Conservation (phyloP, 225 moss, liverwort and hornwort genomes). For the Neckera pumila region DNA sequence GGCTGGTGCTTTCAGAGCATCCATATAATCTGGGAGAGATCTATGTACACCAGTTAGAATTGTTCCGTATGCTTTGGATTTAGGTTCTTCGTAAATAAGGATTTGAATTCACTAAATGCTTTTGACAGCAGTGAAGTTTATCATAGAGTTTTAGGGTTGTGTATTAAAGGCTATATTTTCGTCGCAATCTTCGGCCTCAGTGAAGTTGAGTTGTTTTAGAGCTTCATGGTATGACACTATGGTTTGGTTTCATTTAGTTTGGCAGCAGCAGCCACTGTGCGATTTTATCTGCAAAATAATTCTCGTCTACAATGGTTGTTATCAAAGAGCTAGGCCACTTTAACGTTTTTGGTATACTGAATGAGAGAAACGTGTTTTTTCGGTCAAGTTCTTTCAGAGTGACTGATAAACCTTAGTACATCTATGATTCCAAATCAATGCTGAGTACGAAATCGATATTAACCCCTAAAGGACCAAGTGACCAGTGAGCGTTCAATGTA, state of each 20-base stretch:
- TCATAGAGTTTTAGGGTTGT: not conserved
- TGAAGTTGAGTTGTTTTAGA: not conserved
- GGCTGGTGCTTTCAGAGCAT: constrained; percentile 66
- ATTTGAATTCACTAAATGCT: not conserved
- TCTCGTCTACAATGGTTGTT: not conserved
- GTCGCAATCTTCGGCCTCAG: not conserved
- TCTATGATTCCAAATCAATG: not conserved
- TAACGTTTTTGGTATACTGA: not conserved
- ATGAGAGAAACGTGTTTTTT: not conserved
- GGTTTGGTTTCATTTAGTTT: not conserved
- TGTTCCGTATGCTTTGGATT: not conserved
- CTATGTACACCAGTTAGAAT: not conserved
- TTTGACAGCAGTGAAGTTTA: not conserved
- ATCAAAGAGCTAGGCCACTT: not conserved
- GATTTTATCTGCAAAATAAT: not conserved
- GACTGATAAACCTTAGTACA: too few species aligned
- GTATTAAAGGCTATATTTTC: not conserved
- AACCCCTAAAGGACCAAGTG: not conserved
- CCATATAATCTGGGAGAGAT: constrained; percentile 22
- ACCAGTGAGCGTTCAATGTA: not conserved
- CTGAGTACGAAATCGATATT: not conserved
- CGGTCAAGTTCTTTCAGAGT: not conserved
- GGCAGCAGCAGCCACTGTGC: not conserved
- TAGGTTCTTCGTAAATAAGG: not conserved
- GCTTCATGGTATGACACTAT: not conserved